Base-by-base conservation (phyloP, 192 early-diverging fungal species). In the Diversispora epigaea region DNA sequence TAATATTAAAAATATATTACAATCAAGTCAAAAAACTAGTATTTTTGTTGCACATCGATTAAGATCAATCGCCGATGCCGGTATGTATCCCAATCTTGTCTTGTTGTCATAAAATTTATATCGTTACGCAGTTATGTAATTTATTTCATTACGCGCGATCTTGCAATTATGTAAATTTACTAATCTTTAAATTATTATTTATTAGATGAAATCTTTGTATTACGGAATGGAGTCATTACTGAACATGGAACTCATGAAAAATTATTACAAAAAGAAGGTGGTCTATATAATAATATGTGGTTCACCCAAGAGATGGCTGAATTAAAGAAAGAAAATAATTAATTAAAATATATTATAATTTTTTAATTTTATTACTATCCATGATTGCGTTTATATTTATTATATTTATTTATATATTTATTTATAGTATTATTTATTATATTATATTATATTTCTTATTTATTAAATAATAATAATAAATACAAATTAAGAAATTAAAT, bases 11-110 rank as follows among this genome's bases (percentile, higher is more conserved):
- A 88, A 88, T 14, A 88, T 96, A 0, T 79, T 95, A 17, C 91
- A 91, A 15, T 82, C 86, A 72, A 84, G 85, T 17, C 76, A 85
- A 15, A 85, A 92, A 67, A 98, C 97, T 6, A 93, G 93, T 60
- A 87, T 99, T 9, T 95, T 96, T 81, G 92, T 99, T 81, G 97
- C 98, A 0, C 98, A 99, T 78, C 84, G 96, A 4, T 78, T 99
- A 78, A 84, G 90, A 44, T 96, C 98, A 6, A 92, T 98, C 80
- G 87, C 89, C 70, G 92, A 95, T 77, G 94, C 92, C 52, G 87
- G 87, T 86, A 85, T 61, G 72, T 49, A 15, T 47, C 15, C 9
- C 14, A 12, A 12, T 11, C 43, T 6, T 65, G 44, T 47, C 6
- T 14, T 49, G 68, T 39, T 32, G 6, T 7, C 46, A 19, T 32